Conservation (phyloP, 192 early-diverging fungal species). For the Linnemannia exigua region DNA sequence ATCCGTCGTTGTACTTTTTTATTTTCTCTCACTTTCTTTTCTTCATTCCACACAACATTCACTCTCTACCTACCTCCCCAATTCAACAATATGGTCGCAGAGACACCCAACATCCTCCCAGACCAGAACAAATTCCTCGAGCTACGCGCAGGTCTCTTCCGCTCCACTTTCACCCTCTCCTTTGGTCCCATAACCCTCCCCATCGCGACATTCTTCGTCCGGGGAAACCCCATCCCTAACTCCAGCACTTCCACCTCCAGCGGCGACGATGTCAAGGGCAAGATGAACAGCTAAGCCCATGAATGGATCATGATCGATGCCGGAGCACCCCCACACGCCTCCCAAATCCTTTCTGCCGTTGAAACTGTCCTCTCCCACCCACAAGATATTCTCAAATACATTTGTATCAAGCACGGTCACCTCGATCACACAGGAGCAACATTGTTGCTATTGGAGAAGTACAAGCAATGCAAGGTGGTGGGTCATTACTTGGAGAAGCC, state of each 20-base stretch:
- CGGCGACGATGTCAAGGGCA: too few relatives aligned
- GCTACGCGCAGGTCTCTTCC: constrained; percentile 28
- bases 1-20: background rate
- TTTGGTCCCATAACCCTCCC: constrained; percentile 5
- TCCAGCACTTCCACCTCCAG: too few relatives aligned
- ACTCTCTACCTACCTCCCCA: background rate
- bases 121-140: constrained; percentile 28
- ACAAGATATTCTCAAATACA: constrained; percentile 36
- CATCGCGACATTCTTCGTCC: constrained; percentile 33
- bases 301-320: constrained; percentile 45
- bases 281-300: background rate
- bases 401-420: constrained; percentile 44
- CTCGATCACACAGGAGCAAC: constrained; percentile 40
- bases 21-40: background rate
- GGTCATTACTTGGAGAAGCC: constrained; percentile 26
- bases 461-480: constrained; percentile 24
- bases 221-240: constrained; percentile 15
- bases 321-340: constrained; percentile 12
- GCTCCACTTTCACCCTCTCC: constrained; percentile 21
- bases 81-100: background rate
- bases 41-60: background rate
- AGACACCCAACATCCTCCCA: constrained; percentile 1
- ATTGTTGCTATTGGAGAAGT: constrained; percentile 11
- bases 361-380: constrained; percentile 21
- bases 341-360: constrained; percentile 10